Evolutionary conservation across 2,329 filamentous ascomycete genomes (phyloP), one percentile per base, ranked within the genome.

Genomic region (Cladosporium sp.): DNA sequence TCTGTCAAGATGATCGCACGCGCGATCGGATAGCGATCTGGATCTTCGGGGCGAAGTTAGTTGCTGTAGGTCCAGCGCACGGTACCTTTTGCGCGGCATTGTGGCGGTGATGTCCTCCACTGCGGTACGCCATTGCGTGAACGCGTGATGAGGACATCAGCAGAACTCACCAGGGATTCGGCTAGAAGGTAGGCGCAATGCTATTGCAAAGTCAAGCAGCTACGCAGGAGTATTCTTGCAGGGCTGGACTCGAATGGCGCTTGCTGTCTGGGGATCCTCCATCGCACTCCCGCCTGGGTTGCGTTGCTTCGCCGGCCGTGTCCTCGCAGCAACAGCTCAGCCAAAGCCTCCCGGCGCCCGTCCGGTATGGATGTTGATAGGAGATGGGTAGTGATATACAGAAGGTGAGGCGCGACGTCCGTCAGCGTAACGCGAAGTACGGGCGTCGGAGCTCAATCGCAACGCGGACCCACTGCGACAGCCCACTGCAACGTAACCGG

Each of bases 51-150:
- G 13, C 40, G 31, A 37, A 43, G 48, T 50, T 16, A 50, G 48
- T 43, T 43, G 48, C 48, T 50, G 48, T 2, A 43, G 6, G 18
- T 50, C 48, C 40, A 50, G 48, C 31, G 48, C 48, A 41, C 16
- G 40, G 33, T 43, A 43, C 40, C 31, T 43, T 11, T 14, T 37
- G 16, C 48, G 40, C 48, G 48, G 40, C 48, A 50, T 50, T 6
- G 48, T 50, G 48, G 40, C 48, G 48, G 40, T 28, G 8, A 28
- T 31, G 14, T 22, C 18, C 11, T 41, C 35, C 37, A 49, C 33
- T 7, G 10, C 28, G 9, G 22, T 14, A 8, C 18, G 32, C 32
- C 48, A 43, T 43, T 9, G 22, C 9, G 22, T 28, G 22, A 28
- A 28, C 3, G 4, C 7, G 22, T 28, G 22, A 28, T 5, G 22